Evolutionary conservation across 1,139 yeast species (phyloP).

Genomic region (Candida sojae): DNA sequence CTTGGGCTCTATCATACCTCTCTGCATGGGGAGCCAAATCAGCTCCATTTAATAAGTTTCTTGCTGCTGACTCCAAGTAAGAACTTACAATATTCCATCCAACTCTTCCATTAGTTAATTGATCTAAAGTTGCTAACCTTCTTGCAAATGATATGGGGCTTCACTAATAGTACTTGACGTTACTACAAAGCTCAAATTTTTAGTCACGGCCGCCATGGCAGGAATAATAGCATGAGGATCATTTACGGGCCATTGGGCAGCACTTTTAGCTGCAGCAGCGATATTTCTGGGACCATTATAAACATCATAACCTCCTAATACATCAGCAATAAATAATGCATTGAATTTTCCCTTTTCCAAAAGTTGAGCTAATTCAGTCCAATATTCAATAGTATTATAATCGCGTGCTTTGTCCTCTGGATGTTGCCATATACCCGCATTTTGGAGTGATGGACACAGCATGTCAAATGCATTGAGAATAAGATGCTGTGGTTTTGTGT

Average conservation of each 20-base stretch:
- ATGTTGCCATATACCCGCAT: constrained; percentile 41
- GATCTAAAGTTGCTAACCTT: constrained; percentile 41
- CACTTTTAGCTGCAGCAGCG: constrained; percentile 35
- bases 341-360: constrained; percentile 47
- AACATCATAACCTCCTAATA: constrained; percentile 43
- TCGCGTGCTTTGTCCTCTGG: constrained; percentile 36
- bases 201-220: constrained; percentile 42
- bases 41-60: constrained; percentile 34
- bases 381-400: constrained; percentile 41
- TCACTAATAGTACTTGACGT: constrained; percentile 45
- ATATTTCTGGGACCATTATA: constrained; percentile 38
- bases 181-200: constrained; percentile 36
- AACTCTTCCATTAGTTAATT: constrained; percentile 42
- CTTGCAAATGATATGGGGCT: constrained; percentile 44
- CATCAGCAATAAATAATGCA: constrained; percentile 48
- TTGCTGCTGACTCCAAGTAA: constrained; percentile 40
- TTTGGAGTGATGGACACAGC: constrained; percentile 38
- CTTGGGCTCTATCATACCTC: constrained; percentile 42
- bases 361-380: constrained; percentile 44
- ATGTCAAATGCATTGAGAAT: constrained; percentile 42
- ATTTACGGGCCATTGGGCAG: constrained; percentile 45
- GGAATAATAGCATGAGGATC: constrained; percentile 37
- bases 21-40: constrained; percentile 35
- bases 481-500: neutral
- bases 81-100: constrained; percentile 47